A percentile compares a stretch with the other conserved stretches of the same genome.
Evolutionary conservation across 495 filamentous ascomycete species (phyloP).

Genomic region (Xylaria telfairii): DNA sequence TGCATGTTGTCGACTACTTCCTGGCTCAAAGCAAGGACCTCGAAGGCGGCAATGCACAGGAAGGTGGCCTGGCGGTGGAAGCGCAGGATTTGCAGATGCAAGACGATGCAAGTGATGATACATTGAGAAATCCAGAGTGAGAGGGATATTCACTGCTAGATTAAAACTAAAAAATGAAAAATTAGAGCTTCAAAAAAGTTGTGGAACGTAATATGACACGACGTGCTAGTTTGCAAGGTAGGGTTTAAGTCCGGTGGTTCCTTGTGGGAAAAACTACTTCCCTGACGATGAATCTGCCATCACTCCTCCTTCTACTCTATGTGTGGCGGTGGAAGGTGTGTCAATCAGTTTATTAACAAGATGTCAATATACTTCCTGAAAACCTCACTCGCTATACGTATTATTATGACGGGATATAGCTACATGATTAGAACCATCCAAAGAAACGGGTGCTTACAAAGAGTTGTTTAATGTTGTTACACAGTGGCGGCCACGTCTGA

Average conservation of each 20-base stretch:
- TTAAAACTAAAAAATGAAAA: neutral
- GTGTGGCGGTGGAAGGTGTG: too few species aligned
- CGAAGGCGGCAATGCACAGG: conserved; percentile 55
- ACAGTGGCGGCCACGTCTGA: neutral
- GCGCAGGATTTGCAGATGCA: conserved; percentile 38
- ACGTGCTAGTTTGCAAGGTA: neutral
- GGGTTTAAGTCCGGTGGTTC: neutral
- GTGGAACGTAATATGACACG: neutral
- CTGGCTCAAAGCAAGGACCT: conserved; percentile 61
- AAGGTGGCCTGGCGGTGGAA: conserved; percentile 38
- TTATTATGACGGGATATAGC: neutral
- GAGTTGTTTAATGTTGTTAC: neutral
- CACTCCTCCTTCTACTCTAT: neutral
- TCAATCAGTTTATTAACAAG: too few species aligned
- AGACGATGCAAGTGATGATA: conserved; percentile 32
- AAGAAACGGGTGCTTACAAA: neutral
- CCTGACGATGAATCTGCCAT: neutral
- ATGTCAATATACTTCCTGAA: neutral
- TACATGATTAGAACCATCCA: neutral
- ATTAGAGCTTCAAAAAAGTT: neutral
- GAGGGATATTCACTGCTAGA: neutral
- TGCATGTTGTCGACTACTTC: conserved; percentile 71
- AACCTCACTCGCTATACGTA: neutral
- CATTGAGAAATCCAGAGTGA: neutral
- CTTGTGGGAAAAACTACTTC: neutral